Base-by-base conservation (phyloP, 2,329 filamentous ascomycete genomes). In the Cordyceps cateniannulata region DNA sequence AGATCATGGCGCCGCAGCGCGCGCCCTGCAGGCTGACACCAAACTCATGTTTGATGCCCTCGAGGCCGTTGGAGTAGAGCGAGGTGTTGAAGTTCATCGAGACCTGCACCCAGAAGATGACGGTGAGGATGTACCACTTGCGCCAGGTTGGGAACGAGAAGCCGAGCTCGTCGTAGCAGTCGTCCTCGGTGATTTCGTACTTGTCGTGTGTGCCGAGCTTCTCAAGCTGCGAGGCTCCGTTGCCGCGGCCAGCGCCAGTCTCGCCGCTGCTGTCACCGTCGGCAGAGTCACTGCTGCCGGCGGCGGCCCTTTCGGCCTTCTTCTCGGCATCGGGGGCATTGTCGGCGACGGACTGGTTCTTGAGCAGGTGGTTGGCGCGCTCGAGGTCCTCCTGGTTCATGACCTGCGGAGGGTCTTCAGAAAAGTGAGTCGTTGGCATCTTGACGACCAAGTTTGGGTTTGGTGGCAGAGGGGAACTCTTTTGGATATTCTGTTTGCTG, bases 71-170 rank as follows among this genome's bases (percentile, higher is more conserved):
- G 24, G 86, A 89, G 74, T 90, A 90, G 7, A 90, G 78, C 56
- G 84, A 87, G 3, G 87, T 89, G 75, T 90, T 90, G 78, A 90
- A 89, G 76, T 90, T 90, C 87, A 90, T 90, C 3, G 87, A 90
- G 1, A 85, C 83, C 69, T 90, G 88, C 5, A 90, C 86, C 66
- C 86, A 76, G 76, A 90, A 90, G 71, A 90, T 88, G 70, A 90
- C 80, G n/a, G 80, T 81, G 60, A 90, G 81, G 66, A 90, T 88
- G 68, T 78, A 83, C 87, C 88, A 91, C 74, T 91, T 91, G 74
- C 85, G 87, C 75, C 74, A 80, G 14, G 65, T 71, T 0, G 85
- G 75, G 64, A 83, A 90, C 9, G 77, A 76, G 69, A 80, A 90
- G 56, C 86, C 87, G 0, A 91, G 78, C 68, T 89, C 79, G 22